Percentiles rank a stretch among this genome's conserved stretches.
Conservation (phyloP, 306 rosid species). For the Crataegus laevigata region DNA sequence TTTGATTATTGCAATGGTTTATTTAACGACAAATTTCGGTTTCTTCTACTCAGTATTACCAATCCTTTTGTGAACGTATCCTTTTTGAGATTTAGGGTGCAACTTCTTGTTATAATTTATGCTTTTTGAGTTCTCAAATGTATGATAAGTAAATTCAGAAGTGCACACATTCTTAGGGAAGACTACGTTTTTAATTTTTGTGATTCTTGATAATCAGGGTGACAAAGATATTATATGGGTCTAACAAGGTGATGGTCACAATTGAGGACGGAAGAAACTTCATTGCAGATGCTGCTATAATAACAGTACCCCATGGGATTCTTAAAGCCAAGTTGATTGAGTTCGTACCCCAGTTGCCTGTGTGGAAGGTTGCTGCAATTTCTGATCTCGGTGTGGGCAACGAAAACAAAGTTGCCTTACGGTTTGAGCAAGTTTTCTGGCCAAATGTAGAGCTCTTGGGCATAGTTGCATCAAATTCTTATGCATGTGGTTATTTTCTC, state of each 20-base stretch:
- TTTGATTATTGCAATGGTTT: background rate
- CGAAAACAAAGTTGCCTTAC: constrained; percentile 65
- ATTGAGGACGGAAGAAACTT: constrained; percentile 51
- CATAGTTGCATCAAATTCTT: constrained; percentile 55
- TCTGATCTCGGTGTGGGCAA: constrained; percentile 75
- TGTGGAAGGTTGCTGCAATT: constrained; percentile 66
- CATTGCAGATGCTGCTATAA: constrained; percentile 34
- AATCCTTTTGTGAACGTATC: background rate
- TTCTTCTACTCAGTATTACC: background rate
- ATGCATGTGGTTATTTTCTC: constrained; percentile 69
- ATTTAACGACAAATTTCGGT: background rate
- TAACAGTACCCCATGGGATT: constrained; percentile 59
- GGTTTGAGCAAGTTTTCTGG: constrained; percentile 60
- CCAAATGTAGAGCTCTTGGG: constrained; percentile 69
- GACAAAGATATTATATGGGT: constrained; percentile 17
- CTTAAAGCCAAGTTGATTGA: constrained; percentile 63
- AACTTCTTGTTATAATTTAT: background rate
- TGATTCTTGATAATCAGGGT: constrained; percentile 19
- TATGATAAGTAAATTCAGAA: background rate
- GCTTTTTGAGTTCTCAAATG: background rate
- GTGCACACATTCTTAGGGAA: background rate
- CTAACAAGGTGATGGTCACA: constrained; percentile 49
- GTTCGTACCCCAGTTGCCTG: constrained; percentile 59
- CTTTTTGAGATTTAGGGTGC: background rate
- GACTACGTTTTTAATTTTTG: background rate